phyloP scores from a whole-genome alignment of 495 filamentous ascomycete species.

The Aspergillus biplanus region DNA sequence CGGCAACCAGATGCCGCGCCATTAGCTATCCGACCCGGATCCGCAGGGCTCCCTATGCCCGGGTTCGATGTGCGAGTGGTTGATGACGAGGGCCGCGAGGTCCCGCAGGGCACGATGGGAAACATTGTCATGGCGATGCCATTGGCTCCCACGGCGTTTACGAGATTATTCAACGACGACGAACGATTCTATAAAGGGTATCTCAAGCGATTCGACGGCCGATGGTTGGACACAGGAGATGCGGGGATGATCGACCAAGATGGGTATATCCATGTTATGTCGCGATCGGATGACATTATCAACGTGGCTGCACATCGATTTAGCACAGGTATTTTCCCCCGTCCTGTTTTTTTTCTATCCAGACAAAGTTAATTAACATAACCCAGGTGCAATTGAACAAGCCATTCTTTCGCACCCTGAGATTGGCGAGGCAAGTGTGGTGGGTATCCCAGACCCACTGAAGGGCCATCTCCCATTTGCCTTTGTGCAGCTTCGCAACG shows the following conservation, averaged over 20 bases:
- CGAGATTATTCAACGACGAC: slow-evolving; percentile 81
- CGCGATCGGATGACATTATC: slow-evolving; percentile 87
- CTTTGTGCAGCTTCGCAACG: slow-evolving; percentile 66
- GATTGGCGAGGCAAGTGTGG: slow-evolving; percentile 80
- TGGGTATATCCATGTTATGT: slow-evolving; percentile 86
- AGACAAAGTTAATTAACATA: neutral
- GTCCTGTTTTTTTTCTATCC: neutral
- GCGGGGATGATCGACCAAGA: slow-evolving; percentile 82
- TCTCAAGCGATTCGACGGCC: slow-evolving; percentile 74
- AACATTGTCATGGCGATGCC: slow-evolving; percentile 88
- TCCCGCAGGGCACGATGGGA: slow-evolving; percentile 74
- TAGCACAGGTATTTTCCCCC: slow-evolving; percentile 66
- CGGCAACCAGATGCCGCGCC: slow-evolving; percentile 26
- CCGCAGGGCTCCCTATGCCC: slow-evolving; percentile 86
- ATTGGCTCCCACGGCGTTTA: slow-evolving; percentile 83
- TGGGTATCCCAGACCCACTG: slow-evolving; percentile 80
- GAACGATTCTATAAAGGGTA: slow-evolving; percentile 83
- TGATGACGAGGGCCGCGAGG: slow-evolving; percentile 73
- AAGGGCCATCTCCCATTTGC: slow-evolving; percentile 94
- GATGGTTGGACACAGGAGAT: slow-evolving; percentile 90
- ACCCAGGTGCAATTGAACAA: slow-evolving; percentile 79
- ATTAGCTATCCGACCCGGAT: slow-evolving; percentile 73
- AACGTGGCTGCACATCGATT: slow-evolving; percentile 95
- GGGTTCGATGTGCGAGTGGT: slow-evolving; percentile 87
- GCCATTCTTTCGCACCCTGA: slow-evolving; percentile 78